Evolutionary conservation across 768 basidiomycete genomes (phyloP).

Genomic region (Gloeophyllum trabeum): DNA sequence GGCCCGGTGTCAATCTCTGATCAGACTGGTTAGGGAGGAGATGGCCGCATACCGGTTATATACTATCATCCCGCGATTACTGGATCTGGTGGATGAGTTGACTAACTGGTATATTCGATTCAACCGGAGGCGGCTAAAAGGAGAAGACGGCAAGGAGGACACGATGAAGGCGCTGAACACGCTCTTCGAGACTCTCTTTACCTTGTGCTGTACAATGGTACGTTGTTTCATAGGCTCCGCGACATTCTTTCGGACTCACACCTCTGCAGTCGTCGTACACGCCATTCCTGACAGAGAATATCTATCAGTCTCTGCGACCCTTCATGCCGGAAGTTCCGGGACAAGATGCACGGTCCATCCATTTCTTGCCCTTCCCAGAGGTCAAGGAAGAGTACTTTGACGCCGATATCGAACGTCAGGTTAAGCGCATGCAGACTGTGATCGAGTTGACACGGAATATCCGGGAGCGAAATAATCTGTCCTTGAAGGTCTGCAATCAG

Average conservation of each 20-base stretch:
- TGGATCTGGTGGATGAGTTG: constrained; percentile 89
- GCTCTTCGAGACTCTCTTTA: constrained; percentile 89
- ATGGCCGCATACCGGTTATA: constrained; percentile 98
- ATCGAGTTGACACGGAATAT: constrained; percentile 87
- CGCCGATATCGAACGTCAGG: constrained; percentile 84
- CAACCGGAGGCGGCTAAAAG: constrained; percentile 92
- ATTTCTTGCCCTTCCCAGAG: constrained; percentile 90
- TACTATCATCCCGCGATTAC: constrained; percentile 90
- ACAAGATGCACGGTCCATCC: constrained; percentile 82
- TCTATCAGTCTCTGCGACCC: constrained; percentile 83
- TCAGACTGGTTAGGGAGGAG: constrained; percentile 82
- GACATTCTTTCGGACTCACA: background rate
- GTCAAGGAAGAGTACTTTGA: constrained; percentile 95
- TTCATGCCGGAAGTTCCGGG: constrained; percentile 72
- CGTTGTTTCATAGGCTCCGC: constrained; percentile 17
- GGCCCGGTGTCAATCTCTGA: constrained; percentile 94
- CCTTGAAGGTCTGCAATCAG: constrained; percentile 63
- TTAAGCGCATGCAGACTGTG: constrained; percentile 88
- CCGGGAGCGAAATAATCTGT: constrained; percentile 77
- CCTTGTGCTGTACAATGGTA: constrained; percentile 92
- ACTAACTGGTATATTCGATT: constrained; percentile 99
- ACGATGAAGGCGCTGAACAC: constrained; percentile 86
- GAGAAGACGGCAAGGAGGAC: constrained; percentile 85
- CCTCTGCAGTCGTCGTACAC: constrained; percentile 85
- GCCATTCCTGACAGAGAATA: constrained; percentile 93